phyloP scores from a whole-genome alignment of 768 basidiomycete genomes.

The Leccinellum albellum region DNA sequence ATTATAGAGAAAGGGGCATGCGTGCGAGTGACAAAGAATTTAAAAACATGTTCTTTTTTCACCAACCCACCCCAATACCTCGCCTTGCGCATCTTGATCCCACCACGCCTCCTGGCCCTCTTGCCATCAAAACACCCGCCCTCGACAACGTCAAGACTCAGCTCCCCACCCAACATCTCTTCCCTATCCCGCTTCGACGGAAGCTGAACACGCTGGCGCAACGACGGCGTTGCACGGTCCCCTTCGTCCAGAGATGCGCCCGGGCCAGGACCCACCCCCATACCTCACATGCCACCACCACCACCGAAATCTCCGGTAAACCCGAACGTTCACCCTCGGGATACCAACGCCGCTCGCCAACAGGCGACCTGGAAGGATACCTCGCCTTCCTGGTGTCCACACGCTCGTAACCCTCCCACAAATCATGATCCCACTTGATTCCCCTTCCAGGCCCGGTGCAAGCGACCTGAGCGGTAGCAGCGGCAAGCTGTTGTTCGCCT shows the following conservation, averaged over 20 bases:
- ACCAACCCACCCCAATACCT: slow-evolving; percentile 6
- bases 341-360: slow-evolving; percentile 11
- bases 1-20: neutral
- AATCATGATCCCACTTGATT: slow-evolving; percentile 14
- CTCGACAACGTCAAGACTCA: slow-evolving; percentile 5
- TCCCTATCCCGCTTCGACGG: slow-evolving; percentile 32
- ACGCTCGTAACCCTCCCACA: slow-evolving; percentile 20
- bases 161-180: slow-evolving; percentile 22
- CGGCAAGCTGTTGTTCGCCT: slow-evolving; percentile 23
- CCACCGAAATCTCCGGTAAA: neutral
- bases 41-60: neutral
- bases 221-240: slow-evolving; percentile 14
- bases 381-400: slow-evolving; percentile 18
- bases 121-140: slow-evolving; percentile 22
- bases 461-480: slow-evolving; percentile 23
- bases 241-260: slow-evolving; percentile 30
- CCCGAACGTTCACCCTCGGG: slow-evolving; percentile 10
- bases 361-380: slow-evolving; percentile 9
- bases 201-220: slow-evolving; percentile 38
- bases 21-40: neutral
- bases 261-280: neutral
- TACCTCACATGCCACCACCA: neutral
- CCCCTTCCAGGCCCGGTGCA: slow-evolving; percentile 13
- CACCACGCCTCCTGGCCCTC: slow-evolving; percentile 22
- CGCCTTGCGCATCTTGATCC: slow-evolving; percentile 18